Conservation (phyloP, 2,329 filamentous ascomycete genomes). For the Septoria linicola region DNA sequence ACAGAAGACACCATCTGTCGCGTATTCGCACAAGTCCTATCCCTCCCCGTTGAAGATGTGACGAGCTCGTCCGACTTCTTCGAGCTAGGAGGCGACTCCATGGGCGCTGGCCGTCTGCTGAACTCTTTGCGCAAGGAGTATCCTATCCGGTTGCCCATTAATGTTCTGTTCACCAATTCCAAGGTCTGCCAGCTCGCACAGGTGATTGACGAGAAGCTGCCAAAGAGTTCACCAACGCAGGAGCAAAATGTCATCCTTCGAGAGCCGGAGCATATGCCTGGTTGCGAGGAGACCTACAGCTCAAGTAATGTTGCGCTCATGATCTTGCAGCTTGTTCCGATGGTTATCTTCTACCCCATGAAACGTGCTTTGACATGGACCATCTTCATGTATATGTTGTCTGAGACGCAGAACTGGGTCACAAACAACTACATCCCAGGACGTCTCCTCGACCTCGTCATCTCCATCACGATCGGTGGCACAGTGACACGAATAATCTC, state of each 20-base stretch:
- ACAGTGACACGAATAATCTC: conserved; percentile 42
- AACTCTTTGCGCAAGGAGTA: conserved; percentile 54
- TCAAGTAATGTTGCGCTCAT: conserved; percentile 53
- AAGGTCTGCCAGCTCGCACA: conserved; percentile 45
- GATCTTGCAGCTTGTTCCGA: conserved; percentile 52
- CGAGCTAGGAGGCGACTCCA: conserved; percentile 54
- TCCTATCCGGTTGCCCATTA: conserved; percentile 51
- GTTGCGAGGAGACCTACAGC: conserved; percentile 46
- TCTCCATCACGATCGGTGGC: conserved; percentile 48
- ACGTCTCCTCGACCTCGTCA: conserved; percentile 50
- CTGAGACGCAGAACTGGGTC: conserved; percentile 42
- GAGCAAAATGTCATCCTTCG: conserved; percentile 14
- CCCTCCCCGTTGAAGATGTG: conserved; percentile 43
- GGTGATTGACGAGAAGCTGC: conserved; percentile 39
- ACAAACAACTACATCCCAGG: conserved; percentile 46
- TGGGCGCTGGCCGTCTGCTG: conserved; percentile 54
- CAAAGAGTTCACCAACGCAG: conserved; percentile 1
- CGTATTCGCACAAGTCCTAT: conserved; percentile 50
- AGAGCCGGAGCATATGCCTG: conserved; percentile 32
- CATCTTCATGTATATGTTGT: conserved; percentile 51
- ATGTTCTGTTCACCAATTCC: conserved; percentile 53
- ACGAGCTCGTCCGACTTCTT: conserved; percentile 51
- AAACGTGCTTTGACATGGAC: conserved; percentile 55
- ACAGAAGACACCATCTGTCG: conserved; percentile 45
- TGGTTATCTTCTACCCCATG: conserved; percentile 53